A percentile compares a stretch with the other conserved stretches of the same genome.
phyloP scores from a whole-genome alignment of 257 asterid genomes.

The Plantago major region DNA sequence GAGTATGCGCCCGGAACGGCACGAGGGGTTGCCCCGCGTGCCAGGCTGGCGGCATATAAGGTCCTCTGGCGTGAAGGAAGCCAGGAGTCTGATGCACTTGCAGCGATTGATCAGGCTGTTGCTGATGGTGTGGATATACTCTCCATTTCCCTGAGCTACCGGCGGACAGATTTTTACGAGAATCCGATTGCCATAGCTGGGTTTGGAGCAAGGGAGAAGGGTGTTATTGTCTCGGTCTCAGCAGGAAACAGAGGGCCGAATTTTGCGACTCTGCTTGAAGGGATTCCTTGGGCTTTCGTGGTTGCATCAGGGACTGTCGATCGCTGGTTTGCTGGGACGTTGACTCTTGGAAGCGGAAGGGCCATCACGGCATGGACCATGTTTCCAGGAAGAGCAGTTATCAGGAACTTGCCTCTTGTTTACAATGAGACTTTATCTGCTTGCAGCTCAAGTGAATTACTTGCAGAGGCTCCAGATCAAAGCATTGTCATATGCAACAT shows the following conservation, averaged over 20 bases:
- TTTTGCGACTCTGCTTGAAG: slow-evolving; percentile 8
- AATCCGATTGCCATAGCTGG: slow-evolving; percentile 30
- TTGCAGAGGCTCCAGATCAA: slow-evolving; percentile 5
- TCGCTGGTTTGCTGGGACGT: slow-evolving; percentile 33
- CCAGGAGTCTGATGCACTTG: slow-evolving; percentile 20
- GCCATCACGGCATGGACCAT: slow-evolving; percentile 27
- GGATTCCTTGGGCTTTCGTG: slow-evolving; percentile 31
- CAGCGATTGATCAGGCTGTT: slow-evolving; percentile 36
- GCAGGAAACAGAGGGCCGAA: slow-evolving; percentile 35
- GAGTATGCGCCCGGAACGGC: slow-evolving; percentile 23
- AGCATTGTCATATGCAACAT: slow-evolving; percentile 26
- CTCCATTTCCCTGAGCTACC: slow-evolving; percentile 18
- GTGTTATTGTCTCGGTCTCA: slow-evolving; percentile 22
- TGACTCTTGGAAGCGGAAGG: slow-evolving; percentile 33
- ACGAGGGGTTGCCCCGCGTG: slow-evolving; percentile 36
- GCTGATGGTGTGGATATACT: slow-evolving; percentile 37
- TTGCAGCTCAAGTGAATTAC: slow-evolving; percentile 15
- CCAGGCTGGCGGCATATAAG: slow-evolving; percentile 25
- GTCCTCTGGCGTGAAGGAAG: slow-evolving; percentile 19
- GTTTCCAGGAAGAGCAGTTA: slow-evolving; percentile 21
- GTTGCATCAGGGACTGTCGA: slow-evolving; percentile 33
- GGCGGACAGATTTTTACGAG: slow-evolving; percentile 2
- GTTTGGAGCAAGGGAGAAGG: slow-evolving; percentile 36
- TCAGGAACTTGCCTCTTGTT: slow-evolving; percentile 21
- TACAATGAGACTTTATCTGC: slow-evolving; percentile 18